Evolutionary conservation across 352 stramenopile species (phyloP), one percentile per base, ranked within the genome.

Genomic region (Phytopythium litorale): DNA sequence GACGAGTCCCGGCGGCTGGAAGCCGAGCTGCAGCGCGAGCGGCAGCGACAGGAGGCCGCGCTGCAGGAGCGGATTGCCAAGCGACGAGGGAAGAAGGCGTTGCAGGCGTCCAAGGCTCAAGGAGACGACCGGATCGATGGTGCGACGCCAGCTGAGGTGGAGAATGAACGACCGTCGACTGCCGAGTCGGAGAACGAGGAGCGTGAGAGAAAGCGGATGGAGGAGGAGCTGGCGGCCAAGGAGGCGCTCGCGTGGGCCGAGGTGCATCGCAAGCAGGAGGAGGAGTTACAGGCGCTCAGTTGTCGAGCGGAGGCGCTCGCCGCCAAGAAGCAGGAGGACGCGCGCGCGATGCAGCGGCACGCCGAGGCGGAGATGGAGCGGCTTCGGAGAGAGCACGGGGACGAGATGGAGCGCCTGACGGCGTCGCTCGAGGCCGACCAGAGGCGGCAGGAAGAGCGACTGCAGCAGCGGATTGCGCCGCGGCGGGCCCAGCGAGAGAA

Each of bases 391-490:
- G 78, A 89, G 40, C 81, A 92, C 45, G 81, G 84, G 55, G 63
- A 67, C n/a, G 83, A 92, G 28, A 66, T 84, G 46, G 64, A 63
- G 19, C 64, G 58, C 7, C 56, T 92, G 15, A 69, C 75, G 18
- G 56, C 63, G 0, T 86, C 83, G 5, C 60, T 91, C 19, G 61
- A 73, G 11, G 72, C 70, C 7, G 84, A 93, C 23, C 81, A 87
- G 37, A 71, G 72, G 38, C 71, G 78, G 16, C 83, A 91, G 56
- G 83, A 92, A 61, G 65, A 80, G 37, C 87, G 85, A 45, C 65
- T 92, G 21, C 76, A 90, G 46, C 76, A 86, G 53, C 81, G 81
- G 16, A 88, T 90, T 33, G 68, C 69, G 15, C 71, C 78, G 58
- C 67, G 81, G 11, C 71, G 77, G 37, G 75, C 79, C 15, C 70